Evolutionary conservation across 306 rosid genomes (phyloP).

Genomic region (Ceratonia siliqua): DNA sequence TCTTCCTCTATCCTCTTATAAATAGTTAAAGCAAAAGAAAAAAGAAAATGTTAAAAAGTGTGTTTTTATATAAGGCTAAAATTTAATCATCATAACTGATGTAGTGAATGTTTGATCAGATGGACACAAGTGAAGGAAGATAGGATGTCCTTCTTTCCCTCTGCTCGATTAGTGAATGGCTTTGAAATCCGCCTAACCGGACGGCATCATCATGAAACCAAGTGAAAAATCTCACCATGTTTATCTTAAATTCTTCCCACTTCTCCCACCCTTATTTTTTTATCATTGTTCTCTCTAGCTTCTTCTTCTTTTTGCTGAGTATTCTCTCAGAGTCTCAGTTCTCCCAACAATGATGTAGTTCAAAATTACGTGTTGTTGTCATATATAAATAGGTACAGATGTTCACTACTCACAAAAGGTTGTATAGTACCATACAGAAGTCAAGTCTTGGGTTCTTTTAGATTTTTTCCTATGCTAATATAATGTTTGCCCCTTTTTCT

Average conservation of each 20-base stretch:
- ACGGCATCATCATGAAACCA: slow-evolving; percentile 38
- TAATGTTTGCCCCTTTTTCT: background rate
- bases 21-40: too few species aligned
- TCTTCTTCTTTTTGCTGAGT: slow-evolving; percentile 49
- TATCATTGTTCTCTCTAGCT: slow-evolving; percentile 35
- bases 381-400: slow-evolving; percentile 31
- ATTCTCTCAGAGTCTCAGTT: slow-evolving; percentile 49
- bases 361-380: slow-evolving; percentile 36
- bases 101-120: slow-evolving; percentile 43
- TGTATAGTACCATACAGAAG: slow-evolving; percentile 22
- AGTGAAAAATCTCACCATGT: slow-evolving; percentile 19
- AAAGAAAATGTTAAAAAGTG: too few species aligned
- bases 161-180: slow-evolving; percentile 89
- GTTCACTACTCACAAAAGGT: slow-evolving; percentile 12
- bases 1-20: too few species aligned
- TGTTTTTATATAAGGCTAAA: too few species aligned
- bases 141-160: slow-evolving; percentile 84
- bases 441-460: background rate
- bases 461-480: background rate
- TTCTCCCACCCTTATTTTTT: slow-evolving; percentile 25
- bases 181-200: slow-evolving; percentile 64
- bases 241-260: background rate
- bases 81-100: slow-evolving; percentile 14
- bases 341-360: slow-evolving; percentile 21
- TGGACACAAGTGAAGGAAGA: slow-evolving; percentile 88